Evolutionary conservation across 192 early-diverging fungal genomes (phyloP).

Genomic region (Backusella mclennaniae): DNA sequence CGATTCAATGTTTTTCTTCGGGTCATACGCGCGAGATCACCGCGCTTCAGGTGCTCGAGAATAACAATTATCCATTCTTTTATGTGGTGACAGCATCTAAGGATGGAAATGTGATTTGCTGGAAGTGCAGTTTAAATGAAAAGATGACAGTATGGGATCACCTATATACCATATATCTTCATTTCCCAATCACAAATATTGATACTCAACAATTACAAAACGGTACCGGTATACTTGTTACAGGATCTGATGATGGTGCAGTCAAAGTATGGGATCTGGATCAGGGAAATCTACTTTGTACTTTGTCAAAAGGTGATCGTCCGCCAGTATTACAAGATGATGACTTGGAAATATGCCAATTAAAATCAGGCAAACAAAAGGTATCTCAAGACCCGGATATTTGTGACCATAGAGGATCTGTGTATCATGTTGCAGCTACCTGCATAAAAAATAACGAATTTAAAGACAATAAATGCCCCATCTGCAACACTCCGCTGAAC

Average conservation of each 20-base stretch:
- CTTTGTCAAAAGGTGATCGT: slow-evolving; percentile 21
- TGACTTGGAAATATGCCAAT: neutral
- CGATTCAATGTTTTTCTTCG: slow-evolving; percentile 16
- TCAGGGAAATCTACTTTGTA: slow-evolving; percentile 20
- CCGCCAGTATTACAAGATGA: neutral
- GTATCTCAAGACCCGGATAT: neutral
- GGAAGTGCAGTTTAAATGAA: slow-evolving; percentile 12
- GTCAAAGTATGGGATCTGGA: slow-evolving; percentile 32
- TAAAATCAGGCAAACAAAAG: neutral
- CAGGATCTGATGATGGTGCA: slow-evolving; percentile 27
- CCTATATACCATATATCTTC: slow-evolving; percentile 22
- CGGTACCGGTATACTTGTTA: slow-evolving; percentile 28
- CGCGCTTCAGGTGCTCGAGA: slow-evolving; percentile 4
- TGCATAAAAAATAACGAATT: slow-evolving; percentile 20
- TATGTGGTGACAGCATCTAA: slow-evolving; percentile 26
- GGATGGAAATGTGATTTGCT: slow-evolving; percentile 32
- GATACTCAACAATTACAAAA: slow-evolving; percentile 11
- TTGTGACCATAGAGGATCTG: slow-evolving; percentile 16
- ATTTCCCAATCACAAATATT: slow-evolving; percentile 18
- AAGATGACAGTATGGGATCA: slow-evolving; percentile 14
- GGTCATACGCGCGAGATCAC: slow-evolving; percentile 20
- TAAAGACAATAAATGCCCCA: neutral
- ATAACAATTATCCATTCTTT: slow-evolving; percentile 1
- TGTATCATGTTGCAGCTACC: slow-evolving; percentile 25
- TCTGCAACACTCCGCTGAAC: slow-evolving; percentile 22